Evolutionary conservation across 163 green algal species (phyloP).

Genomic region (Chlamydomonas reinhardtii): DNA sequence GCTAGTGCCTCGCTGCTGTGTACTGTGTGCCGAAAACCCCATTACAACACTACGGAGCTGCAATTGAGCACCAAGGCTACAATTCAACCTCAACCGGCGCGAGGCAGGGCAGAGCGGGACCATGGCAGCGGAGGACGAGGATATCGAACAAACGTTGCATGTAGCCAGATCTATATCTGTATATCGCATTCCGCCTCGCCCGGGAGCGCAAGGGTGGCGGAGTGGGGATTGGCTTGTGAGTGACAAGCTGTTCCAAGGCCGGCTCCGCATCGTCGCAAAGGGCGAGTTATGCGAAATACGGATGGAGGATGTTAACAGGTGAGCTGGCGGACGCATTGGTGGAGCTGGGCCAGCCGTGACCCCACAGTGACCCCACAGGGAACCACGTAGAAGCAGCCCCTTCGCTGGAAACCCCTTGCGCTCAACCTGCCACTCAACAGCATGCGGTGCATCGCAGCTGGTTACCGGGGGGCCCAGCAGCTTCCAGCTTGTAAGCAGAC

Average conservation of each 20-base stretch:
- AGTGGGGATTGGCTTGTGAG: constrained; percentile 34
- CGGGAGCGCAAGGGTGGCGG: constrained; percentile 12
- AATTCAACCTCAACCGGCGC: too few species aligned
- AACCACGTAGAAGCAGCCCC: background rate
- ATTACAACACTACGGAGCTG: too few species aligned
- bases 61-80: too few species aligned
- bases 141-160: constrained; percentile 31
- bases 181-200: constrained; percentile 25
- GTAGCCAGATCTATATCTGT: constrained; percentile 14
- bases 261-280: constrained; percentile 8
- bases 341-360: background rate
- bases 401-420: background rate
- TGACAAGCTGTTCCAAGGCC: constrained; percentile 29
- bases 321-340: background rate
- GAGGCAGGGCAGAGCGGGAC: too few species aligned
- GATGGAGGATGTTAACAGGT: constrained; percentile 31
- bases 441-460: too few species aligned
- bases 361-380: too few species aligned
- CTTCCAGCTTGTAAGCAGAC: too few species aligned
- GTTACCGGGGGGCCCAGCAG: too few species aligned
- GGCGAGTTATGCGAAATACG: constrained; percentile 33
- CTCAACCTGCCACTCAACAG: too few species aligned
- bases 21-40: too few species aligned
- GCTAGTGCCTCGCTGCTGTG: too few species aligned
- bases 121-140: background rate